Evolutionary conservation across 306 rosid genomes (phyloP), one percentile per base, ranked within the genome.

Genomic region (Ochetophila trinervis): DNA sequence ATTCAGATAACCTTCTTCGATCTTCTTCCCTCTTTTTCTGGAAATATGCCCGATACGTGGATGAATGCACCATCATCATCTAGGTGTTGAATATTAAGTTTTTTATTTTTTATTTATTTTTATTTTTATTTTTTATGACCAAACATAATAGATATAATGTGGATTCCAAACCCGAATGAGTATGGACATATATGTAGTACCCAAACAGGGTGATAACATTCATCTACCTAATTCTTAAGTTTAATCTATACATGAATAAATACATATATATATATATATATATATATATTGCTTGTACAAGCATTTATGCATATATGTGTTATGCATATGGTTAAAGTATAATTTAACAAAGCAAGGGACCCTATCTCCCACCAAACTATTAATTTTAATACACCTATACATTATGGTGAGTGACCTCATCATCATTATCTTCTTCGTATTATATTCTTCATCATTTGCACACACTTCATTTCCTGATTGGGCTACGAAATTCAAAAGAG

Each of bases 181-280:
- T 67, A 57, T 57, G 24, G 69, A 76, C 69, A 76, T 71, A 59
- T 69, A 74, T 52, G 70, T 63, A 63, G 72, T 66, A 49, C 68
- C 73, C 70, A 49, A 72, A 79, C 32, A 61, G 73, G 80, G 83
- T 73, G 88, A 79, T 87, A 78, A 24, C 69, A 85, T 80, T 69
- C 15, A 40, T 40, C 45, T 40, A 40, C 10, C 45, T 40, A 9
- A 40, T 40, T 9, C 45, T 40, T 40, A 40, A 12, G 3, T 40
- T 40, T 40, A 40, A 40, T 40, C 10, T 40, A 40, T 40, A 40
- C 45, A 10, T 40, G 8, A 0, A 79, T 80, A 45, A 37, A 65
- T 69, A 24, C 24, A 64, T 32, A 40, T 34, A 7, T 17, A 4
- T 20, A 53, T 6, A 44, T 16, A 44, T 1, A 9, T 9, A 4